These are phyloP conservation scores for Eremothecium cymbalariae DNA, from an alignment of 1,139 yeast species.

Conservation along the genomic window DNA sequence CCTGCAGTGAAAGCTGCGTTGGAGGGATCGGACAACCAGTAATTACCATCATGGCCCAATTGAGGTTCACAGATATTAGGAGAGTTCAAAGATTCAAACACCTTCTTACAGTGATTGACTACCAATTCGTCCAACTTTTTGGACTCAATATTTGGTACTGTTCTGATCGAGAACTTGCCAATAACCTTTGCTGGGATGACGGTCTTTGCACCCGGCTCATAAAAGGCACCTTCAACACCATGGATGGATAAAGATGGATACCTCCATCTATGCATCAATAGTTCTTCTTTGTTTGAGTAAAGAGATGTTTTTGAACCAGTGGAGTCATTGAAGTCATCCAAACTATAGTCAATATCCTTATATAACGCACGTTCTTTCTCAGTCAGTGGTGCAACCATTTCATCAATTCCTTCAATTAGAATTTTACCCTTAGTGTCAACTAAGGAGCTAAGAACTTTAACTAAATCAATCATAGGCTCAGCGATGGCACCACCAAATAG, in stretches of 20 bases:
- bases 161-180: constrained; percentile 94
- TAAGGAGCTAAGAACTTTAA: constrained; percentile 63
- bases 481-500: constrained; percentile 95
- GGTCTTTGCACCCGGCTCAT: constrained; percentile 92
- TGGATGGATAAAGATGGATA: constrained; percentile 91
- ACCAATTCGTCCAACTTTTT: constrained; percentile 72
- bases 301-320: constrained; percentile 80
- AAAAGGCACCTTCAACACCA: constrained; percentile 97
- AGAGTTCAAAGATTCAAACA: constrained; percentile 59
- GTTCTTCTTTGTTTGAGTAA: constrained; percentile 67
- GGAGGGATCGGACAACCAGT: constrained; percentile 94
- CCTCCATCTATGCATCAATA: constrained; percentile 98
- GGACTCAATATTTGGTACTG: constrained; percentile 89
- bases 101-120: constrained; percentile 55
- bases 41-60: constrained; percentile 86
- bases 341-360: constrained; percentile 76
- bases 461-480: constrained; percentile 94
- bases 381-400: constrained; percentile 92
- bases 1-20: constrained; percentile 94
- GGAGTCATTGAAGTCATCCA: constrained; percentile 79
- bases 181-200: constrained; percentile 92
- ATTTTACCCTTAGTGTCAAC: constrained; percentile 80
- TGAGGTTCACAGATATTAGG: constrained; percentile 68
- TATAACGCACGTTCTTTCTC: constrained; percentile 69
- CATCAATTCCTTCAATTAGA: constrained; percentile 76